Percentiles rank a stretch among this genome's conserved stretches.
These are phyloP conservation scores for Arachis stenosperma DNA, from an alignment of 306 rosid species.

Conservation along the genomic window DNA sequence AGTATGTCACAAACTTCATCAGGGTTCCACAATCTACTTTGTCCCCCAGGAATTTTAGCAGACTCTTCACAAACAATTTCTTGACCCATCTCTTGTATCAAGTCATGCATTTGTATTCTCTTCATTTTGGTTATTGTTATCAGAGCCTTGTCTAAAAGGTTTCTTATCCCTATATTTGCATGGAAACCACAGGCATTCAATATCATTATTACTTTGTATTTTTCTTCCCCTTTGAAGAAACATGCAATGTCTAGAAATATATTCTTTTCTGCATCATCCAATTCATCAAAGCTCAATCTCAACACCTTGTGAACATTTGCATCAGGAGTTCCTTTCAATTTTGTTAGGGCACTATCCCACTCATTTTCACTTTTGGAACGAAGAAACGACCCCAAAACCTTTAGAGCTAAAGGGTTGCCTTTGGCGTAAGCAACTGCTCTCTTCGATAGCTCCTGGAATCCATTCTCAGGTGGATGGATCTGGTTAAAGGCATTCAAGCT, in stretches of 20 bases:
- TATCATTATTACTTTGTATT: background rate
- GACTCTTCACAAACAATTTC: constrained; percentile 4
- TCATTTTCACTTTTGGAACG: background rate
- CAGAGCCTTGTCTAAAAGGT: constrained; percentile 3
- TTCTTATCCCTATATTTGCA: background rate
- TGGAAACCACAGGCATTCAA: background rate
- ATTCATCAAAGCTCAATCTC: background rate
- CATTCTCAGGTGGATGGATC: background rate
- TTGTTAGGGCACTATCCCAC: constrained; percentile 9
- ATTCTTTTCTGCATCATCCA: background rate
- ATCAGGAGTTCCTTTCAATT: background rate
- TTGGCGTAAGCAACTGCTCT: background rate
- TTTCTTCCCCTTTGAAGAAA: background rate
- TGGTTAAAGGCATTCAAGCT: background rate
- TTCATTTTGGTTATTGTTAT: background rate
- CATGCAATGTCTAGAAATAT: constrained; percentile 10
- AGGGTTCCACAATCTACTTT: background rate
- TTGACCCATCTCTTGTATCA: constrained; percentile 28
- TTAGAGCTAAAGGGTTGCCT: background rate
- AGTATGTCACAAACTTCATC: background rate
- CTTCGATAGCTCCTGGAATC: background rate
- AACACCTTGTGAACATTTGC: background rate
- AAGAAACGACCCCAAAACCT: background rate
- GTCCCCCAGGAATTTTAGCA: background rate
- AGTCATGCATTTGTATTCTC: constrained; percentile 8